Evolutionary conservation across 305 asterid genomes (phyloP), one percentile per base, ranked within the genome.

Genomic region (Rubia occidens): DNA sequence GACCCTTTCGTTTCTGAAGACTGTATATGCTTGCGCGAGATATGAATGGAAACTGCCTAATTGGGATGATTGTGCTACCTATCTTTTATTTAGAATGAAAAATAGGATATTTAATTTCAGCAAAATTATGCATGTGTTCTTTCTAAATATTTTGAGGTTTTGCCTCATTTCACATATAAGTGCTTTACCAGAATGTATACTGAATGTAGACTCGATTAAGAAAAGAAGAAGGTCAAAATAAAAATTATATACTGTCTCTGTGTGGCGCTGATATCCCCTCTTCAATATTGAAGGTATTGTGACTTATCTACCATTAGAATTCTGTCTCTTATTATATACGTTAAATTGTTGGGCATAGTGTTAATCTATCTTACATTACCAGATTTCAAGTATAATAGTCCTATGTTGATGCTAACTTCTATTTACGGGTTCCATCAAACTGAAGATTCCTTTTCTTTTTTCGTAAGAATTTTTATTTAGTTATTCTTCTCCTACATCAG

Each of bases 401-500:
- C 5, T 60, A 35, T n/a, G 9, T 2, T 47, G 71, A 42, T 17
- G 61, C 61, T 15, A 32, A 26, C 60, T 66, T 66, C 24, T 9
- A 32, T 13, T 58, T n/a, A 40, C 5, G 29, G 24, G 58, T 26
- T 9, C 54, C 24, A 45, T 71, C 62, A 51, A 62, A 62, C 42
- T 14, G 39, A 49, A 29, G 43, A 70, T 44, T 71, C 26, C 11
- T 15, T 62, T 29, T 8, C 67, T 29, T 40, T 20, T 62, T 10
- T 55, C 10, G 6, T 6, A 15, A 15, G 56, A 51, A 51, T 13
- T 18, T 55, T 26, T 37, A 26, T 56, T 45, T 39, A 42, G 61
- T 43, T 71, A 45, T 53, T 70, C 20, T 59, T 49, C 20, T 58
- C 40, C 10, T 59, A 15, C 15, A 55, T 66, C 17, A 37, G 58